Conservation (phyloP, 176 grass and related monocot species). For the Rhynchospora breviuscula region DNA sequence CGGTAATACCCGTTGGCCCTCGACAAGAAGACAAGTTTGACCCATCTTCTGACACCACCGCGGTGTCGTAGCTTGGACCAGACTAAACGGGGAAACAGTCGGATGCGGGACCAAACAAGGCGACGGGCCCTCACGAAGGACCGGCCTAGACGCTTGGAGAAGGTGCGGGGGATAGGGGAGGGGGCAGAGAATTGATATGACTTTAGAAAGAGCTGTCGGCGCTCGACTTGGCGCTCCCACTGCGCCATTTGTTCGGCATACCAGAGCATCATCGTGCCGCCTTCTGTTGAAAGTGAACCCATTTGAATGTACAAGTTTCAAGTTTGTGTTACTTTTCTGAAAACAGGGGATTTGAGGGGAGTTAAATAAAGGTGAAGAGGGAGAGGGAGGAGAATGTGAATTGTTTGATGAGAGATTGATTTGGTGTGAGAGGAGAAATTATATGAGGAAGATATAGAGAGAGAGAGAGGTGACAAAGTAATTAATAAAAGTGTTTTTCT, state of each 20-base stretch:
- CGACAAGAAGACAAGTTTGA: not conserved
- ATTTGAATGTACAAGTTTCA: not conserved
- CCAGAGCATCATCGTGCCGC: conserved; percentile 32
- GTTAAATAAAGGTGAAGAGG: not conserved
- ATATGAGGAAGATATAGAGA: not conserved
- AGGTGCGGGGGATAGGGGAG: conserved; percentile 26
- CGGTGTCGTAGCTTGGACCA: conserved; percentile 12
- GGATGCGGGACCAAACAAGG: conserved; percentile 60
- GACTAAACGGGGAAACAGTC: conserved; percentile 36
- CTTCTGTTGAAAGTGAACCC: conserved; percentile 6
- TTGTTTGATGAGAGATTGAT: conserved; percentile 7
- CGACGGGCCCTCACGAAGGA: conserved; percentile 45
- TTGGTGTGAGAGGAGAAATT: not conserved
- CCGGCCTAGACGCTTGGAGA: not conserved
- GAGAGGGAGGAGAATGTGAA: not conserved
- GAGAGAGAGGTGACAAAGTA: not conserved
- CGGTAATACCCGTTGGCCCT: not conserved
- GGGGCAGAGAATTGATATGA: conserved; percentile 86
- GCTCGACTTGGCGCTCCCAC: conserved; percentile 74
- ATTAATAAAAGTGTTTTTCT: not conserved
- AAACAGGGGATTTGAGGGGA: not conserved
- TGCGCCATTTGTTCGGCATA: conserved; percentile 69
- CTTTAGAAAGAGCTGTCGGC: conserved; percentile 78
- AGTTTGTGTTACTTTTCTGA: not conserved
- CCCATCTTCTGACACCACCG: not conserved